Evolutionary conservation across 495 filamentous ascomycete species (phyloP), one percentile per base, ranked within the genome.

Genomic region (Cudoniella acicularis): DNA sequence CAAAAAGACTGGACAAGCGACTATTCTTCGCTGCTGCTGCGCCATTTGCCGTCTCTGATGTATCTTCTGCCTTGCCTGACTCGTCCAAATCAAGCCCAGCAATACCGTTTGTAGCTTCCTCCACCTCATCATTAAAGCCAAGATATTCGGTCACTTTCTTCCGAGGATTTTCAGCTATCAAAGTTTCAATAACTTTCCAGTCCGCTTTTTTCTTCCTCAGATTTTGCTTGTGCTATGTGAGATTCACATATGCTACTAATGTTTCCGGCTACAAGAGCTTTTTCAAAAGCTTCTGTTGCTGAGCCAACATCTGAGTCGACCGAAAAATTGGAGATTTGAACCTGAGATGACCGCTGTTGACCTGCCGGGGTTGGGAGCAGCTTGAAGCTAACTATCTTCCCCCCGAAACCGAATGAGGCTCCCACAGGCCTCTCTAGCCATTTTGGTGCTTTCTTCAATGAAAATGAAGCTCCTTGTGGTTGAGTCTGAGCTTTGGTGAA

Each of bases 321-420:
- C n/a, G 89, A 87, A 69, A 96, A 96, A 11, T 81, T 82, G 0
- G 87, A 90, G 52, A 99, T 92, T 65, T 82, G 83, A 49, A 98
- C 79, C 68, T 83, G 91, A 1, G 92, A 96, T 10, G 82, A 83
- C 54, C 85, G 77, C 3, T 76, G 72, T 40, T 87, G 80, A 13
- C 79, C 84, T 61, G 82, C 72, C 20, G 83, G 79, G 2, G 75
- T 66, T 57, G 86, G 78, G 52, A 72, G 70, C 48, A 77, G 71
- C 42, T 81, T 81, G 63, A 98, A 87, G 48, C 83, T 89, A 20
- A 97, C 83, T 1, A 99, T 77, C 73, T 96, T 94, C 26, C 94
- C 94, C 51, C 94, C 94, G 71, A 97, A 99, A 3, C 92, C 94
- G 73, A 99, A 99, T 0, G 92, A 90, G 20, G 87, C 93, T 61